A percentile compares a stretch with the other conserved stretches of the same genome.
Conservation (phyloP, 257 asterid species). For the Solanum boliviense region DNA sequence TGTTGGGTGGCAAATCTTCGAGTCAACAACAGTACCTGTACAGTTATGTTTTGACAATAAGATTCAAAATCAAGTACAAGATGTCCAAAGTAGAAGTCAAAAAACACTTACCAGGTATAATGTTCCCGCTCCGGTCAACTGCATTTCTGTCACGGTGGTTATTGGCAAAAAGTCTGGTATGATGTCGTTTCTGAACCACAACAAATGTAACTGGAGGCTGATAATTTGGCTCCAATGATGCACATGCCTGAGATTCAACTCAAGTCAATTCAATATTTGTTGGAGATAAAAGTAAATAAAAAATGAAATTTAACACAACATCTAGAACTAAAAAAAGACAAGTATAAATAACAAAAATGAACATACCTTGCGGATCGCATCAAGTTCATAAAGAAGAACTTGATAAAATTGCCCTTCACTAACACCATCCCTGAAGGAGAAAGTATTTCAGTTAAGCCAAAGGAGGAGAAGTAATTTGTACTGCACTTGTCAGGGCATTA, state of each 20-base stretch:
- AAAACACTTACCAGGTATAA: conserved; percentile 54
- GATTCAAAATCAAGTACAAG: not conserved
- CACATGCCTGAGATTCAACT: conserved; percentile 59
- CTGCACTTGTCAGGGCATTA: not conserved
- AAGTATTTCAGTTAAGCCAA: not conserved
- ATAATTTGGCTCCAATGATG: conserved; percentile 81
- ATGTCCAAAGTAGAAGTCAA: not conserved
- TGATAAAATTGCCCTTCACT: conserved; percentile 98
- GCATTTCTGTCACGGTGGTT: conserved; percentile 57
- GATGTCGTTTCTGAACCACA: conserved; percentile 95
- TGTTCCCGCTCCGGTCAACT: conserved; percentile 77
- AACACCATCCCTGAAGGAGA: conserved; percentile 69
- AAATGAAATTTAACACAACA: not conserved
- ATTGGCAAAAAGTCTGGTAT: conserved; percentile 77
- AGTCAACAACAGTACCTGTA: conserved; percentile 91
- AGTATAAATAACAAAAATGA: not conserved
- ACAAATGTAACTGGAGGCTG: conserved; percentile 96
- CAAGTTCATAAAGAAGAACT: conserved; percentile 83
- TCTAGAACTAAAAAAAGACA: not conserved
- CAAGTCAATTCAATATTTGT: not conserved
- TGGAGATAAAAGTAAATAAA: not conserved
- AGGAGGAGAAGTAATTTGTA: not conserved
- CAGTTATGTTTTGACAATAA: not conserved
- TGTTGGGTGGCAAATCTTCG: conserved; percentile 91
- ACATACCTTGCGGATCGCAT: conserved; percentile 83